Evolutionary conservation across 106 monocot species (phyloP), one percentile per base, ranked within the genome.

Genomic region (Gastrodia elata): DNA sequence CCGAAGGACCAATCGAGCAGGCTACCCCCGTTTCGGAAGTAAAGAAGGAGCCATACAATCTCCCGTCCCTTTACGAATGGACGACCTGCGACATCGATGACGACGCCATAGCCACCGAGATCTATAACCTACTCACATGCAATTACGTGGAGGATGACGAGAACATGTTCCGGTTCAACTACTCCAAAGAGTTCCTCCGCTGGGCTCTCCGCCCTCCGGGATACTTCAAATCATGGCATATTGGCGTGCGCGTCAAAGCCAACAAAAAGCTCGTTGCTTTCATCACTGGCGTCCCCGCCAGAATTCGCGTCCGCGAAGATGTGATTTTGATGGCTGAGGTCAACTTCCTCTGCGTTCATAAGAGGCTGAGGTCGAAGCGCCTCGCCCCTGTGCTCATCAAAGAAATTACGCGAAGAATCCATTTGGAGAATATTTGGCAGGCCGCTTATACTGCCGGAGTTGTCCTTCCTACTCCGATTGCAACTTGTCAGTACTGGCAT

Each of bases 81-180:
- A 71, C 83, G 13, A 89, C 85, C 64, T 89, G 89, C 81, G 89
- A 93, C 79, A 80, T 93, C 68, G 77, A 83, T 32, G 83, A 87
- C 75, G 83, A 73, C 11, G 56, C 39, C 41, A 80, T 78, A 68
- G 77, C 78, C 83, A 55, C 77, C 37, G 93, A 93, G 85, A 82
- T 93, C 11, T 93, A 89, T 80, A 58, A 52, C 68, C 87, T 93
- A 65, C 87, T 93, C 79, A 78, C 85, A 26, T 65, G 69, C 77
- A 93, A 93, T 83, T 93, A 93, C 77, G 93, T 93, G 33, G 89
- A 93, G 71, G 93, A 93, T 59, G 93, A 93, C 79, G 93, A 93
- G 87, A 93, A 82, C 81, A 93, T 93, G 93, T 93, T 93, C 82
- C 76, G 89, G 0, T 93, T 93, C 81, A 89, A 93, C 81, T 93